Evolutionary conservation across 306 rosid species (phyloP), one percentile per base, ranked within the genome.

Genomic region (Purshia tridentata): DNA sequence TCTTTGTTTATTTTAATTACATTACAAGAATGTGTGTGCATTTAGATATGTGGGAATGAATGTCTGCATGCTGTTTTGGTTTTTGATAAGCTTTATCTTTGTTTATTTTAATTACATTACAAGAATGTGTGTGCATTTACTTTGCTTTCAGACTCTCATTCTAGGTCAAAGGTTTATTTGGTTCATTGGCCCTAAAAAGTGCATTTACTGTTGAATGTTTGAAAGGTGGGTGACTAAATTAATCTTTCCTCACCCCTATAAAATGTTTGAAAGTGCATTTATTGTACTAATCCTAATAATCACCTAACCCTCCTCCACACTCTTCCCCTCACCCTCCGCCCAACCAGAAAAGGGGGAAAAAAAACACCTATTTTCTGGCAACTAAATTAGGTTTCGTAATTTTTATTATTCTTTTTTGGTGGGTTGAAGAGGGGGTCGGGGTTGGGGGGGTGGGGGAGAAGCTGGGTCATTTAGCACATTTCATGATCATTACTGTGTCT

Each of bases 401-500:
- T 20, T n/a, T 22, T 58, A 15, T 10, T 47, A 18, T 71, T 22
- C 0, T 62, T 13, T 19, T 64, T 1, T 22, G 67, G 64, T 42
- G 12, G 6, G 4, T 20, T 29, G 35, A 1, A 1, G 35, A 3
- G 35, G 35, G 35, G 35, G 35, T n/a, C n/a, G 35, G n/a, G n/a
- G 40, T 16, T 4, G 16, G 9, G 54, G 54, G 19, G 3, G 6
- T 4, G 35, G 37, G 39, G 58, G 15, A 13, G 37, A 20, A 9
- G 19, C 16, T 50, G 9, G 49, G 49, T 20, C 15, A 9, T 13
- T 65, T 39, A 37, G 39, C 15, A 71, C 68, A 47, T 62, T 22
- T 72, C 18, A 29, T 60, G 54, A 48, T 68, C 52, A 49, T 72
- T 39, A 51, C 12, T 37, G 15, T 73, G 22, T 20, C 10, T 55